These are phyloP conservation scores for Endoconidiophora polonica DNA, from an alignment of 2,329 filamentous ascomycete genomes.

Conservation along the genomic window DNA sequence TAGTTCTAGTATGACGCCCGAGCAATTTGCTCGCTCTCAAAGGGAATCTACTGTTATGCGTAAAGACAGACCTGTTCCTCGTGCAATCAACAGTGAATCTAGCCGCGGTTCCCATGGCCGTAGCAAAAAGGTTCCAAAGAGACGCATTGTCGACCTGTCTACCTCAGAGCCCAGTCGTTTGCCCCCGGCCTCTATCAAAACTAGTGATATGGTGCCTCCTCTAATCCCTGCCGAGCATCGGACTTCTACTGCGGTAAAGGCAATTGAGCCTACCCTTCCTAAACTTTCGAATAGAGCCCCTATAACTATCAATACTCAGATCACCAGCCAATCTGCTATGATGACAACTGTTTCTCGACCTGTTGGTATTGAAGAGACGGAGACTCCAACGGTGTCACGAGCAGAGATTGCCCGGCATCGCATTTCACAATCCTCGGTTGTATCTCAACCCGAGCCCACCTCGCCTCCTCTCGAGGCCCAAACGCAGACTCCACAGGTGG, in stretches of 20 bases:
- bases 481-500: conserved; percentile 7
- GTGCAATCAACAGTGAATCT: conserved; percentile 41
- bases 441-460: conserved; percentile 10
- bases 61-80: conserved; percentile 40
- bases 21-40: conserved; percentile 19
- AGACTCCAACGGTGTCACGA: conserved; percentile 1
- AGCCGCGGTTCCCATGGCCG: conserved; percentile 18
- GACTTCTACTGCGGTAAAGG: not conserved
- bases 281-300: not conserved
- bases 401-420: conserved; percentile 5
- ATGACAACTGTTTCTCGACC: not conserved
- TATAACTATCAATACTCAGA: conserved; percentile 4
- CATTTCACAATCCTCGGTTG: conserved; percentile 12
- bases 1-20: conserved; percentile 25
- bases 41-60: conserved; percentile 25
- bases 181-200: conserved; percentile 4
- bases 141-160: conserved; percentile 48
- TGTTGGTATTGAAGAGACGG: not conserved
- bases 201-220: conserved; percentile 8
- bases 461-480: conserved; percentile 9
- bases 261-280: not conserved
- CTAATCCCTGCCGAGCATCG: conserved; percentile 6
- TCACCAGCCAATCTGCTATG: not conserved
- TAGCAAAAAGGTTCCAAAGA: conserved; percentile 33
- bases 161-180: conserved; percentile 27